A percentile compares a stretch with the other conserved stretches of the same genome.
These are phyloP conservation scores for Strobilomyces confusus DNA, from an alignment of 768 basidiomycete species.

Conservation along the genomic window DNA sequence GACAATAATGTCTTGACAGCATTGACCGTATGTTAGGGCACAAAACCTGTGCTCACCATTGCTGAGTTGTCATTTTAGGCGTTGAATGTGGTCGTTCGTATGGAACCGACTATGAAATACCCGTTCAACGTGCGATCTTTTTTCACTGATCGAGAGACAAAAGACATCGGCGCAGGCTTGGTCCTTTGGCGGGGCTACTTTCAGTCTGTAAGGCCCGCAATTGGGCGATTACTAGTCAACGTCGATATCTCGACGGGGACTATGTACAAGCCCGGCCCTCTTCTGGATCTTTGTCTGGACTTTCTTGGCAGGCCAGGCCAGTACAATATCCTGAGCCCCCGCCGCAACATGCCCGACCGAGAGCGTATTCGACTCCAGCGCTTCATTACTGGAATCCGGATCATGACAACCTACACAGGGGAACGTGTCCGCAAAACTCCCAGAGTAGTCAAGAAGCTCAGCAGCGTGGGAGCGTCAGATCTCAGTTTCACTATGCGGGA, in stretches of 20 bases:
- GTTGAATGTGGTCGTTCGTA: conserved; percentile 69
- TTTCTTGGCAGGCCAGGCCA: conserved; percentile 38
- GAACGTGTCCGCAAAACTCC: conserved; percentile 39
- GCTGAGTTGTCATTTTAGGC: conserved; percentile 40
- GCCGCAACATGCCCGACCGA: conserved; percentile 43
- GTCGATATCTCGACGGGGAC: conserved; percentile 75
- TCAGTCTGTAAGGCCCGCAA: conserved; percentile 69
- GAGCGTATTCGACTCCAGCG: conserved; percentile 51
- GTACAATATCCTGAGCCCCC: conserved; percentile 37
- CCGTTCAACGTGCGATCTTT: conserved; percentile 76
- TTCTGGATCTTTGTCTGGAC: conserved; percentile 57
- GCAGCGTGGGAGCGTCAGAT: conserved; percentile 46
- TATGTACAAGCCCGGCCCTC: conserved; percentile 65
- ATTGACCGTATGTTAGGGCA: conserved; percentile 45
- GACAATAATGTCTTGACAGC: conserved; percentile 68
- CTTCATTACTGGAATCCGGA: conserved; percentile 51
- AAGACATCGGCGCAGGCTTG: conserved; percentile 56
- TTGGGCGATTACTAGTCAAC: conserved; percentile 63
- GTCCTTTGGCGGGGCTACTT: conserved; percentile 79
- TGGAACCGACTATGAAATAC: conserved; percentile 64
- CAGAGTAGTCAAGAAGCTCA: conserved; percentile 62
- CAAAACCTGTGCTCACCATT: background rate
- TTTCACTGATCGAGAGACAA: conserved; percentile 55
- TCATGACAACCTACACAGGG: conserved; percentile 41
- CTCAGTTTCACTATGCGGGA: conserved; percentile 55